These are phyloP conservation scores for Leccinum longicurvipes DNA, from an alignment of 768 basidiomycete species.

Conservation along the genomic window DNA sequence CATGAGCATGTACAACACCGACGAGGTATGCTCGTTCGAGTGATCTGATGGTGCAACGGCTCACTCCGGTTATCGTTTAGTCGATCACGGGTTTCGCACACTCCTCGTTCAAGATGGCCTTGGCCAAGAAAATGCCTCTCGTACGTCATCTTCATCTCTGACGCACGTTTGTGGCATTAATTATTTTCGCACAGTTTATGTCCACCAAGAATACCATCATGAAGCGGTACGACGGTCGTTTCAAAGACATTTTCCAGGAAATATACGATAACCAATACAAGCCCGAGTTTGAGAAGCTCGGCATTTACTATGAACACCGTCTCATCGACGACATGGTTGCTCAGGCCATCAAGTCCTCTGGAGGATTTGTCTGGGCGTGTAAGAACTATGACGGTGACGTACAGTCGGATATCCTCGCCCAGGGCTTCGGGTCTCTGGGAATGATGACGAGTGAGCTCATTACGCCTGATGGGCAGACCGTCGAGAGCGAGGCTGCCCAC, in stretches of 20 bases:
- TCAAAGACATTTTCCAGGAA: slow-evolving; percentile 99
- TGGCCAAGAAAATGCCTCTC: slow-evolving; percentile 72
- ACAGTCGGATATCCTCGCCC: slow-evolving; percentile 92
- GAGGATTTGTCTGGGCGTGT: slow-evolving; percentile 80
- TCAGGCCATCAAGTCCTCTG: slow-evolving; percentile 93
- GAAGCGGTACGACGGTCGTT: slow-evolving; percentile 97
- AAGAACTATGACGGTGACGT: slow-evolving; percentile 86
- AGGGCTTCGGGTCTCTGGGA: slow-evolving; percentile 93
- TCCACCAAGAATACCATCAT: slow-evolving; percentile 97
- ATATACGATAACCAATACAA: slow-evolving; percentile 86
- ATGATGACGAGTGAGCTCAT: slow-evolving; percentile 98
- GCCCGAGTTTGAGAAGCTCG: slow-evolving; percentile 59
- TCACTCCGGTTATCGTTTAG: slow-evolving; percentile 33
- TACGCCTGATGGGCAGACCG: slow-evolving; percentile 88
- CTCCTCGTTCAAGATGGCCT: slow-evolving; percentile 95
- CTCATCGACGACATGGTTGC: slow-evolving; percentile 99
- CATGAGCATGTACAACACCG: slow-evolving; percentile 98
- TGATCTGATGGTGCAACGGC: not conserved
- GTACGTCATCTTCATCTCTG: slow-evolving; percentile 35
- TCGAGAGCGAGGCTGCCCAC: slow-evolving; percentile 97
- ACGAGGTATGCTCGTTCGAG: slow-evolving; percentile 55
- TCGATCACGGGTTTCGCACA: slow-evolving; percentile 96
- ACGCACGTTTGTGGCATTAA: not conserved
- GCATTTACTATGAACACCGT: slow-evolving; percentile 93
- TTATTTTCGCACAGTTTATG: slow-evolving; percentile 64